Percentiles rank a stretch among this genome's conserved stretches.
These are phyloP conservation scores for Cryptosporidium canis DNA, from an alignment of 169 alveolate species.

Conservation along the genomic window DNA sequence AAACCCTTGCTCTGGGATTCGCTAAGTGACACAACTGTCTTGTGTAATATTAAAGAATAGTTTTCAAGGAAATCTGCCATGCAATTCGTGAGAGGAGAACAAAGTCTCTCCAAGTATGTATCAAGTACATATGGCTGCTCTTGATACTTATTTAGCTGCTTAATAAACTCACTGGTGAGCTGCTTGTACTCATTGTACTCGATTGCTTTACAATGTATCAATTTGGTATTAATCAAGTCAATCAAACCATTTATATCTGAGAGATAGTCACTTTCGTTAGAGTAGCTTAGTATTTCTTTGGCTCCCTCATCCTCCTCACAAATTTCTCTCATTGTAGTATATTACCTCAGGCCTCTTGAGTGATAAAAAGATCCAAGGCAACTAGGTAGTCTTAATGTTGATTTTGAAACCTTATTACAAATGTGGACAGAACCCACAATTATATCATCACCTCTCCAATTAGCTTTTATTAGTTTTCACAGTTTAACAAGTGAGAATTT, in stretches of 20 bases:
- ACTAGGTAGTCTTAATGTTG: not conserved
- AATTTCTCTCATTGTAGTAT: not conserved
- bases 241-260: constrained; percentile 17
- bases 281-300: not conserved
- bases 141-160: constrained; percentile 18
- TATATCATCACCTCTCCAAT: too few species aligned
- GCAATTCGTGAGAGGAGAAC: constrained; percentile 33
- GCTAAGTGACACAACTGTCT: not conserved
- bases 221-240: not conserved
- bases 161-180: not conserved
- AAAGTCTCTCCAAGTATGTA: constrained; percentile 23
- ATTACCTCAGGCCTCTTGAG: not conserved
- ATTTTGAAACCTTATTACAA: too few species aligned
- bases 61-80: not conserved
- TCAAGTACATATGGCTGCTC: constrained; percentile 63
- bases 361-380: not conserved
- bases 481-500: not conserved
- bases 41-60: not conserved
- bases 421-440: too few species aligned
- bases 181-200: constrained; percentile 24
- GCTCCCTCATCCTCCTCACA: not conserved
- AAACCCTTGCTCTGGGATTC: not conserved
- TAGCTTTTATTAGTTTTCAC: too few species aligned
- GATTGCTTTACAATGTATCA: constrained; percentile 1
- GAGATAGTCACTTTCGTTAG: constrained; percentile 48